Conservation (phyloP, 116 monocot genomes). For the Posidonia oceanica region DNA sequence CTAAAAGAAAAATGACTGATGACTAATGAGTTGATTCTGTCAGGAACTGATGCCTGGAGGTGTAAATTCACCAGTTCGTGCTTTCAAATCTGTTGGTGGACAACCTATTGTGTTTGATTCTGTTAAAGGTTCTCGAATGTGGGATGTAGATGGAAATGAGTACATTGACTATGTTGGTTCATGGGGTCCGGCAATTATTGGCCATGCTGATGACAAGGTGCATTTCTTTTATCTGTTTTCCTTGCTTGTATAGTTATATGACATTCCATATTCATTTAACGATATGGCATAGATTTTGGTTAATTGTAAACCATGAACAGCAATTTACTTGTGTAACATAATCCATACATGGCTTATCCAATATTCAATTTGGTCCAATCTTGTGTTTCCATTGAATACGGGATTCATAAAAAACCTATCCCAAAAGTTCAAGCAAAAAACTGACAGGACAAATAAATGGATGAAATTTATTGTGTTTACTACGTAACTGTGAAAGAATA, state of each 20-base stretch:
- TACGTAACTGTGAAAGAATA: too few species aligned
- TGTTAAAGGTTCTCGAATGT: constrained; percentile 74
- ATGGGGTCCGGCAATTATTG: constrained; percentile 76
- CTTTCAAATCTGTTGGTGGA: constrained; percentile 94
- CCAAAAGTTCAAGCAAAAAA: too few species aligned
- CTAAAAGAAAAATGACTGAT: background rate
- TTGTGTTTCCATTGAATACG: too few species aligned
- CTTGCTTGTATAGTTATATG: background rate
- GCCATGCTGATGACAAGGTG: constrained; percentile 96
- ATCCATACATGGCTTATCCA: too few species aligned
- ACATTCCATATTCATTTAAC: background rate
- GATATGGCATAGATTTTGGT: too few species aligned
- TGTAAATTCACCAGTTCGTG: constrained; percentile 94
- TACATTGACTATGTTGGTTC: constrained; percentile 90
- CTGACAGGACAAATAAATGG: too few species aligned
- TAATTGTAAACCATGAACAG: too few species aligned
- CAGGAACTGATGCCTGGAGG: constrained; percentile 96
- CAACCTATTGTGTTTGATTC: constrained; percentile 95
- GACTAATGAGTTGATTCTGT: background rate
- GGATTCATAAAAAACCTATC: too few species aligned
- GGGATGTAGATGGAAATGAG: constrained; percentile 94
- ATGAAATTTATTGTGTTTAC: too few species aligned
- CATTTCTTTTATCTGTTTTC: background rate
- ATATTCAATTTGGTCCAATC: too few species aligned
- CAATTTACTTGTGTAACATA: too few species aligned